Percentiles rank a stretch among this genome's conserved stretches.
These are phyloP conservation scores for Pyrenochaeta sp. DNA, from an alignment of 2,329 filamentous ascomycete species.

Conservation along the genomic window DNA sequence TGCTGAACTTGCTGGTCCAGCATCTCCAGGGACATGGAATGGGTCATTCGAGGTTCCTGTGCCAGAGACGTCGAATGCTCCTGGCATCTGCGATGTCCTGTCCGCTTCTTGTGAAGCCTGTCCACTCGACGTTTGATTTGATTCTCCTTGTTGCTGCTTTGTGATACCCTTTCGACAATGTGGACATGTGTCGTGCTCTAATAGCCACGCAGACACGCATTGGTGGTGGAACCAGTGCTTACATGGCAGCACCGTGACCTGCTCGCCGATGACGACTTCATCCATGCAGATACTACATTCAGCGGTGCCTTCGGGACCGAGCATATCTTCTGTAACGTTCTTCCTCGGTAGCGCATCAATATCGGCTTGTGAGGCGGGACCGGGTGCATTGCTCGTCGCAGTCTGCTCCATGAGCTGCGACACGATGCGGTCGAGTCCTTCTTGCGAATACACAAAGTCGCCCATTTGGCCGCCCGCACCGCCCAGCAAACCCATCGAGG, in stretches of 20 bases:
- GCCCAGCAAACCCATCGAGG: slow-evolving; percentile 39
- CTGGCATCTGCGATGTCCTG: slow-evolving; percentile 36
- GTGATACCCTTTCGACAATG: slow-evolving; percentile 72
- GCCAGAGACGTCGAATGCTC: slow-evolving; percentile 34
- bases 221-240: slow-evolving; percentile 91
- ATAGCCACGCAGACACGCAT: slow-evolving; percentile 84
- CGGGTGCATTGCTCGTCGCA: slow-evolving; percentile 77
- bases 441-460: slow-evolving; percentile 89
- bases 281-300: slow-evolving; percentile 98
- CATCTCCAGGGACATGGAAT: slow-evolving; percentile 23
- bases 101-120: slow-evolving; percentile 14
- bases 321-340: slow-evolving; percentile 73
- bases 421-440: slow-evolving; percentile 88
- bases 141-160: slow-evolving; percentile 33
- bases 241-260: slow-evolving; percentile 82
- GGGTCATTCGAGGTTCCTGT: slow-evolving; percentile 31
- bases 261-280: slow-evolving; percentile 74
- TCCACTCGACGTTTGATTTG: slow-evolving; percentile 14
- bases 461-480: slow-evolving; percentile 60
- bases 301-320: slow-evolving; percentile 70
- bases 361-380: slow-evolving; percentile 78
- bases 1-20: slow-evolving; percentile 14
- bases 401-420: slow-evolving; percentile 88
- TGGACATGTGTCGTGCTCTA: slow-evolving; percentile 91
- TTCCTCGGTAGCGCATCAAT: slow-evolving; percentile 78